Conservation (phyloP, 441 rosid genomes). For the Populus trichocarpa region DNA sequence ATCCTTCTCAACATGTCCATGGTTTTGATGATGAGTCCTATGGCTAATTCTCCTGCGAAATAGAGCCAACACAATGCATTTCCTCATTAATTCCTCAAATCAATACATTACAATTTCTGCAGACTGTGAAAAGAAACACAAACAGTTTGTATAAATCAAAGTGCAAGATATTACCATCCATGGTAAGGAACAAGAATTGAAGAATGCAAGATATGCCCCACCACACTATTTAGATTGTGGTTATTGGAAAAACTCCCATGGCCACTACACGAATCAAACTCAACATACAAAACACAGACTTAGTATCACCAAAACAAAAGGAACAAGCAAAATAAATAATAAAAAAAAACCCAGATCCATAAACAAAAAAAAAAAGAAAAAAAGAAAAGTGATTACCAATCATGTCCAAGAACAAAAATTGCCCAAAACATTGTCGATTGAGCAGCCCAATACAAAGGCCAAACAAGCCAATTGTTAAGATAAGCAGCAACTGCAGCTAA, state of each 20-base stretch:
- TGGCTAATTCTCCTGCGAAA: slow-evolving; percentile 88
- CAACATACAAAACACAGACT: neutral
- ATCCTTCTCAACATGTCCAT: slow-evolving; percentile 90
- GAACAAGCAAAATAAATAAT: neutral
- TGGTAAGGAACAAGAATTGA: slow-evolving; percentile 30
- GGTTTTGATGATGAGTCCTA: slow-evolving; percentile 92
- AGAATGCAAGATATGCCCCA: slow-evolving; percentile 78
- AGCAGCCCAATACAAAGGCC: slow-evolving; percentile 95
- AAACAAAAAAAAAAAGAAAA: neutral
- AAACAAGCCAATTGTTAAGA: slow-evolving; percentile 68
- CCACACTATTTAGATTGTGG: slow-evolving; percentile 63
- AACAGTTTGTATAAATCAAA: neutral
- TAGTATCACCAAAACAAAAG: neutral
- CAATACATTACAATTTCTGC: neutral
- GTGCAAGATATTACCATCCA: slow-evolving; percentile 52
- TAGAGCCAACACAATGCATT: neutral
- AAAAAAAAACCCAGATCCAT: neutral
- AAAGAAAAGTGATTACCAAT: slow-evolving; percentile 48
- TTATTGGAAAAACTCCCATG: slow-evolving; percentile 94
- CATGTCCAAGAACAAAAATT: slow-evolving; percentile 96
- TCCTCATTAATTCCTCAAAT: neutral
- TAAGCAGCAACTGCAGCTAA: slow-evolving; percentile 79
- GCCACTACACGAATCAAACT: slow-evolving; percentile 45
- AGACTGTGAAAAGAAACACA: neutral
- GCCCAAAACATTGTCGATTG: slow-evolving; percentile 99